Percentiles rank a stretch among this genome's conserved stretches.
Evolutionary conservation across 2,329 filamentous ascomycete species (phyloP).

Genomic region (Ceratocystis variospora): DNA sequence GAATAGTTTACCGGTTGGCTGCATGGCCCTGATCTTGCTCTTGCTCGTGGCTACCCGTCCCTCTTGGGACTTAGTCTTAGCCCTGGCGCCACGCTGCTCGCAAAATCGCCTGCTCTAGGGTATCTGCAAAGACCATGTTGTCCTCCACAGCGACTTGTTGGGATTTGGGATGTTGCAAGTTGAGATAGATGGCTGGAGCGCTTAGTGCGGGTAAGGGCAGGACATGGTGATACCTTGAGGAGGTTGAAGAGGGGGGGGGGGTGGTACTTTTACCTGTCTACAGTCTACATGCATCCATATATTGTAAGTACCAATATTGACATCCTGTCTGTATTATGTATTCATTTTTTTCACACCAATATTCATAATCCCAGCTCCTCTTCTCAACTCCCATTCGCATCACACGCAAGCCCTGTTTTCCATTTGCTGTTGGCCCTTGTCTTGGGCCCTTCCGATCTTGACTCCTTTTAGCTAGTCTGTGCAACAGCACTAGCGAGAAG

Average conservation of each 20-base stretch:
- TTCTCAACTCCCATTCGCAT: not conserved
- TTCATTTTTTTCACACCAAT: not conserved
- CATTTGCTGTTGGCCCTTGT: not conserved
- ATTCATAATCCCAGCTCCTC: not conserved
- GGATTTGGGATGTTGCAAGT: not conserved
- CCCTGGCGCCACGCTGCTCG: not conserved
- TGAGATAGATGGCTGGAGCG: not conserved
- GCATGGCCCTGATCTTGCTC: not conserved
- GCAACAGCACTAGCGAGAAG: constrained; percentile 7
- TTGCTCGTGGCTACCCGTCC: not conserved
- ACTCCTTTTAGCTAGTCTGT: constrained; percentile 7
- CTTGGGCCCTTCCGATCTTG: constrained; percentile 4
- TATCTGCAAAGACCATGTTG: not conserved
- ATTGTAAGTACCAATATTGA: too few species aligned
- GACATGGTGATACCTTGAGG: not conserved
- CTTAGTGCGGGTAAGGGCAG: not conserved
- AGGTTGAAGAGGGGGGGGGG: not conserved
- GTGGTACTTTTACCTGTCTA: not conserved
- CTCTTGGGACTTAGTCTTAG: not conserved
- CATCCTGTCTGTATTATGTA: not conserved
- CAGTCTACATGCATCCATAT: not conserved
- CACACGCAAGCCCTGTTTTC: constrained; percentile 4
- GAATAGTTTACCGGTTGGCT: not conserved
- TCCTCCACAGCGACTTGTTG: not conserved
- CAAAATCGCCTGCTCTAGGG: not conserved